Evolutionary conservation across 352 stramenopile genomes (phyloP).

Genomic region (Globisporangium emineosum): DNA sequence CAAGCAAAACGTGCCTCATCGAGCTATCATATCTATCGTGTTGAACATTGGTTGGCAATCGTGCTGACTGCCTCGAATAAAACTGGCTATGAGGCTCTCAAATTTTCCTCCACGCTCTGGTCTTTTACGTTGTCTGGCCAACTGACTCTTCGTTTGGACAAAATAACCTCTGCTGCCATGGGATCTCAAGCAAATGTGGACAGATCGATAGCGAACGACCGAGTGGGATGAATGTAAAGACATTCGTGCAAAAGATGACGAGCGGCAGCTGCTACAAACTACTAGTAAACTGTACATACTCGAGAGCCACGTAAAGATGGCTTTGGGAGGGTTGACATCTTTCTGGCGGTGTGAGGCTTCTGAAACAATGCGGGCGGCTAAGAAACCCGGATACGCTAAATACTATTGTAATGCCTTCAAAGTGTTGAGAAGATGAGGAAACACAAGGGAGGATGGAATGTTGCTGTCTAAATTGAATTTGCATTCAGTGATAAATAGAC

Average conservation of each 20-base stretch:
- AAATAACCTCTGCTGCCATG: no score
- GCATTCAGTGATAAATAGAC: constrained; percentile 13
- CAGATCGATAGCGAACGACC: not conserved
- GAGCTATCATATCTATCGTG: no score
- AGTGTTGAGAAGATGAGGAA: not conserved
- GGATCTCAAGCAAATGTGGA: not conserved
- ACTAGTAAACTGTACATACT: not conserved
- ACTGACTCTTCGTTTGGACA: no score
- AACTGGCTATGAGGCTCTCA: no score
- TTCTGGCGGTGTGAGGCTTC: not conserved
- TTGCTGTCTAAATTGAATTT: constrained; percentile 15
- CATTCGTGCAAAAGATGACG: not conserved
- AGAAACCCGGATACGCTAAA: no score
- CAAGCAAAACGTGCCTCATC: no score
- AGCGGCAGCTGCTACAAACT: not conserved
- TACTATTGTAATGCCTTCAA: no score
- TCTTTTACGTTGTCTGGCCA: no score
- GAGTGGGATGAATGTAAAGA: not conserved
- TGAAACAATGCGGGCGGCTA: no score
- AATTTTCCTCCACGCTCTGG: no score
- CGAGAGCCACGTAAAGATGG: not conserved
- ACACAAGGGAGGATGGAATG: not conserved
- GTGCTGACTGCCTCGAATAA: no score
- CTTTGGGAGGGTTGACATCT: not conserved
- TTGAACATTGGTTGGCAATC: no score